Evolutionary conservation across 257 asterid species (phyloP), one percentile per base, ranked within the genome.

Genomic region (Leonotis leonurus): DNA sequence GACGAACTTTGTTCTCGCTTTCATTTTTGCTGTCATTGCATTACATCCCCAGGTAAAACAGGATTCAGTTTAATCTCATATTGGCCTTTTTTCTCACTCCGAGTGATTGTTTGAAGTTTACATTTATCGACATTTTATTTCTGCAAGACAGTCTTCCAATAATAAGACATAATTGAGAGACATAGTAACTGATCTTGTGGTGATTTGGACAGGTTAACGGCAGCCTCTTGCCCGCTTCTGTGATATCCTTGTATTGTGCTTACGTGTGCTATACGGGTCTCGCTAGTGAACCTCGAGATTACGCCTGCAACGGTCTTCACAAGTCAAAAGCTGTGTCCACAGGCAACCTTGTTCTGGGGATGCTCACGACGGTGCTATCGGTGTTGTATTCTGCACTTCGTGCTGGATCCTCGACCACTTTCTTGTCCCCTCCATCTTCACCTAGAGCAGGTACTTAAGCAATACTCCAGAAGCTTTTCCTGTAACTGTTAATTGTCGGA

Each of bases 171-270:
- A 48, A 22, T 41, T n/a, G n/a, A n/a, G n/a, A 14, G 20, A 16
- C 8, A 16, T n/a, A 2, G 40, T 35, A 13, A 35, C 10, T 35
- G 40, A 35, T 35, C 40, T n/a, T n/a, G n/a, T n/a, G n/a, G n/a
- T 26, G 41, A 24, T 67, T 62, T 69, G 58, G 40, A 77, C 89
- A 92, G 99, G 96, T 93, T 54, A 89, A 87, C 22, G 99, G 96
- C 56, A 93, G 99, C 80, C 90, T 93, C 26, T 75, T 93, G 82
- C 99, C 97, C 13, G 99, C 99, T 56, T 80, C 97, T 0, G 97
- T 93, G 74, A 83, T 93, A 73, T 93, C 99, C 8, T 66, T 89
- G 16, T 93, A 93, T 41, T 85, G 99, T 77, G 99, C 97, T 58
- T 93, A 93, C 56, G 76, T 93, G 56, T 93, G 97, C 73, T 93